Percentiles rank a stretch among this genome's conserved stretches.
phyloP scores from a whole-genome alignment of 805 yeast species.

The Candida khao-thaluensis region DNA sequence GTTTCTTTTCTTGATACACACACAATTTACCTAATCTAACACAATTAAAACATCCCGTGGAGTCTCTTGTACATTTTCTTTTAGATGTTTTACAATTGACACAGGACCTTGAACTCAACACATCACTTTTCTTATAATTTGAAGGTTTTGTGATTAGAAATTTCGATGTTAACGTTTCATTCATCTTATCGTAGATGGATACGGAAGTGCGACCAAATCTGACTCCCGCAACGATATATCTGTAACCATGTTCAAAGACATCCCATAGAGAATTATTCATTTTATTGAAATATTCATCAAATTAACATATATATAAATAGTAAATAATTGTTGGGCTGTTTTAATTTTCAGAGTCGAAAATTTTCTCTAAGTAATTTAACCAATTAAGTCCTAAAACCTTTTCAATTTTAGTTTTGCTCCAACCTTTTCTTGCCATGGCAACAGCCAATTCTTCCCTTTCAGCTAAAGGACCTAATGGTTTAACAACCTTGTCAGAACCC shows the following conservation, averaged over 20 bases:
- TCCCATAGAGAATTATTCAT: too few relatives aligned
- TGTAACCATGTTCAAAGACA: too few relatives aligned
- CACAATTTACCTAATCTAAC: slow-evolving; percentile 1
- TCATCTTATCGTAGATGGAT: neutral
- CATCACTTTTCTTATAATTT: slow-evolving; percentile 1
- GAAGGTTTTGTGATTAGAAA: slow-evolving; percentile 6
- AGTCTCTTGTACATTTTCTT: slow-evolving; percentile 9
- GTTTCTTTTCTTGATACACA: slow-evolving; percentile 1
- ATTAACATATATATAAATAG: too few relatives aligned
- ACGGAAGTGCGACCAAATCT: too few relatives aligned
- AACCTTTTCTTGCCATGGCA: slow-evolving; percentile 17
- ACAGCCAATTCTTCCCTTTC: slow-evolving; percentile 13
- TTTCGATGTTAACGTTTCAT: slow-evolving; percentile 1
- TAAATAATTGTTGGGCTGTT: too few relatives aligned
- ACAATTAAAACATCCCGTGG: slow-evolving; percentile 9
- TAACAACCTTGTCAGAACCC: slow-evolving; percentile 16
- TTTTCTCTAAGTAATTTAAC: slow-evolving; percentile 13
- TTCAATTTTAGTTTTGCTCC: slow-evolving; percentile 14
- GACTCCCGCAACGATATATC: too few relatives aligned
- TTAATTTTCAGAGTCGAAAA: slow-evolving; percentile 5
- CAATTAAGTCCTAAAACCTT: slow-evolving; percentile 16
- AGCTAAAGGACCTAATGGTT: slow-evolving; percentile 16
- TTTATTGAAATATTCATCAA: too few relatives aligned
- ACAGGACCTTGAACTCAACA: slow-evolving; percentile 5
- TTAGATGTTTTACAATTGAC: slow-evolving; percentile 6